Conservation (phyloP, 2,329 filamentous ascomycete species). For the Alternaria consortialis region DNA sequence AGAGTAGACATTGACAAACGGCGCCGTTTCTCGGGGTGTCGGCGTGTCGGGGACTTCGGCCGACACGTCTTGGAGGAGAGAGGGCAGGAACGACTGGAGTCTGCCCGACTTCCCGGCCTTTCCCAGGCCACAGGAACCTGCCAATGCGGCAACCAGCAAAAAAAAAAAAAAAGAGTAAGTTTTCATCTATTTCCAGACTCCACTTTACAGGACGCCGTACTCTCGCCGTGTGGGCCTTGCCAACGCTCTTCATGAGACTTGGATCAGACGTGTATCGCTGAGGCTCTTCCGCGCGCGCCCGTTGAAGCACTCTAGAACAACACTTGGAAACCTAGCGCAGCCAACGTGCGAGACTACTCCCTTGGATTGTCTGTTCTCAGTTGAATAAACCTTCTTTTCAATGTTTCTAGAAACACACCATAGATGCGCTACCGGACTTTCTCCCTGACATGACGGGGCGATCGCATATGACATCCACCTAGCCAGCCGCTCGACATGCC, state of each 20-base stretch:
- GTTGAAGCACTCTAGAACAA: conserved; percentile 3
- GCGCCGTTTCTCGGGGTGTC: conserved; percentile 1
- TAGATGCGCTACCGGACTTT: conserved; percentile 9
- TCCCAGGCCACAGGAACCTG: background rate
- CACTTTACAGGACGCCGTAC: conserved; percentile 8
- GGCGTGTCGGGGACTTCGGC: background rate
- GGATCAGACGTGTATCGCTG: background rate
- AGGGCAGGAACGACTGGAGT: conserved; percentile 1
- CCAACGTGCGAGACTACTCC: conserved; percentile 1
- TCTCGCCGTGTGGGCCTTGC: conserved; percentile 3
- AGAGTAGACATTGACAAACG: background rate
- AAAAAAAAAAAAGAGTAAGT: background rate
- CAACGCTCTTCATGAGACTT: conserved; percentile 2
- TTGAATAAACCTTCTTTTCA: conserved; percentile 7
- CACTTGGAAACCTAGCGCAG: conserved; percentile 1
- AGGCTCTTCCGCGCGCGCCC: background rate
- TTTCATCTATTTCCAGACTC: background rate
- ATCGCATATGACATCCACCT: background rate
- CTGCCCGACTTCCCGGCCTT: conserved; percentile 2
- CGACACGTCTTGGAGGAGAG: background rate
- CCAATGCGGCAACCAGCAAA: background rate
- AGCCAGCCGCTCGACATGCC: conserved; percentile 20
- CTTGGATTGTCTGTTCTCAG: background rate
- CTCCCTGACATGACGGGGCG: conserved; percentile 5
- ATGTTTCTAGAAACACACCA: conserved; percentile 19